phyloP scores from a whole-genome alignment of 805 yeast species.

The Yamadazyma ubonensis region DNA sequence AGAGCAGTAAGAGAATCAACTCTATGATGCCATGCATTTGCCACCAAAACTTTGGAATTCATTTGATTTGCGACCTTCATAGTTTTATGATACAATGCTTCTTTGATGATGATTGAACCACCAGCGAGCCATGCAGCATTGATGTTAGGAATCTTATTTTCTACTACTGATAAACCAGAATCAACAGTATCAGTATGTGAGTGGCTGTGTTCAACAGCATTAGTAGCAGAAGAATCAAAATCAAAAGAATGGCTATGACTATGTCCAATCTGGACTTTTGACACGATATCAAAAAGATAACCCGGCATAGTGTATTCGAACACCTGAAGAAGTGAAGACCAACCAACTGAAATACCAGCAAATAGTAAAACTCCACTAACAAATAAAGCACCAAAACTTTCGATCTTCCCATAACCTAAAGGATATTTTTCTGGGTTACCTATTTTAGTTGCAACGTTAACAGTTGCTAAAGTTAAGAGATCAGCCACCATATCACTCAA shows the following conservation, averaged over 20 bases:
- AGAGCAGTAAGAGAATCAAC: conserved; percentile 90
- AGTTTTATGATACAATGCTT: conserved; percentile 83
- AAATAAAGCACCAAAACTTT: conserved; percentile 85
- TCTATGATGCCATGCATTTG: conserved; percentile 99
- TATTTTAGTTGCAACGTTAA: conserved; percentile 62
- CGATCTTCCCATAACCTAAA: conserved; percentile 88
- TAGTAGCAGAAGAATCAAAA: conserved; percentile 15
- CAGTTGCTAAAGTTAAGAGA: conserved; percentile 84
- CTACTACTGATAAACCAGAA: neutral
- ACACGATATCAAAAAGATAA: conserved; percentile 52
- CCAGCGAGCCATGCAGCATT: conserved; percentile 97
- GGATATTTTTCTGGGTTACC: conserved; percentile 68
- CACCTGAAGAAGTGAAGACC: conserved; percentile 71
- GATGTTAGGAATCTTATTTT: conserved; percentile 47
- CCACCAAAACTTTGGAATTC: conserved; percentile 85
- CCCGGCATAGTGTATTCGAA: conserved; percentile 68
- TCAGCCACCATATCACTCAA: conserved; percentile 88
- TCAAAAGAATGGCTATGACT: conserved; percentile 49
- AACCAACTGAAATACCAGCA: conserved; percentile 91
- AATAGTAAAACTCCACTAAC: conserved; percentile 79
- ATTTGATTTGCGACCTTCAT: conserved; percentile 72
- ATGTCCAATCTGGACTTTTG: conserved; percentile 48
- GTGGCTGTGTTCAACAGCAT: conserved; percentile 15
- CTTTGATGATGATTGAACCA: conserved; percentile 83
- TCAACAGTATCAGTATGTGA: conserved; percentile 27